A percentile compares a stretch with the other conserved stretches of the same genome.
Conservation (phyloP, 1,139 yeast genomes). For the Entelexis paramagnoliae region DNA sequence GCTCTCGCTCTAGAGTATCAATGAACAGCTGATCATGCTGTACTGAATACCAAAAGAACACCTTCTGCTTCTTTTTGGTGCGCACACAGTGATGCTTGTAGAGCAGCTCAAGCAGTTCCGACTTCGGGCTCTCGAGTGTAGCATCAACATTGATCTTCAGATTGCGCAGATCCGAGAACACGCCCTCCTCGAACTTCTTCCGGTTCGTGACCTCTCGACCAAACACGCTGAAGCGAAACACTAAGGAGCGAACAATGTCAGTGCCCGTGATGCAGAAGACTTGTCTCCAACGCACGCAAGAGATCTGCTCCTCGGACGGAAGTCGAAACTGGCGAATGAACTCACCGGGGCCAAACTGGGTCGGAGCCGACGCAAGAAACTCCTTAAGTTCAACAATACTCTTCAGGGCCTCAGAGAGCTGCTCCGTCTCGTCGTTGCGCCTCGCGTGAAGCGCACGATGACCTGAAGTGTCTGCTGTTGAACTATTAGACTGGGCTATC, state of each 20-base stretch:
- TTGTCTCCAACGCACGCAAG: conserved; percentile 88
- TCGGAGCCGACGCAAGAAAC: conserved; percentile 87
- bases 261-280: conserved; percentile 89
- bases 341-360: conserved; percentile 85
- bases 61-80: conserved; percentile 95
- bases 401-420: conserved; percentile 7
- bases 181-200: conserved; percentile 94
- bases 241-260: conserved; percentile 84
- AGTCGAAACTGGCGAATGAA: conserved; percentile 76
- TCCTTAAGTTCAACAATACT: conserved; percentile 41
- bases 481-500: not conserved
- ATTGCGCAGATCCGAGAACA: conserved; percentile 80
- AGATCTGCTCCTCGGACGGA: conserved; percentile 79
- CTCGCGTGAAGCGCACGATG: not conserved
- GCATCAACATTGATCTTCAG: conserved; percentile 86
- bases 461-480: not conserved
- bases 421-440: not conserved
- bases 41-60: conserved; percentile 92
- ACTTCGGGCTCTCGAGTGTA: conserved; percentile 75
- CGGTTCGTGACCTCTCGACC: conserved; percentile 78
- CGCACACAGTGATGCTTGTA: conserved; percentile 80
- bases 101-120: conserved; percentile 72
- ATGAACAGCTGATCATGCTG: conserved; percentile 88
- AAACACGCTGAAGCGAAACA: conserved; percentile 79
- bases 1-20: conserved; percentile 87